Evolutionary conservation across 2,329 filamentous ascomycete species (phyloP).

Genomic region (Penicillium sp.): DNA sequence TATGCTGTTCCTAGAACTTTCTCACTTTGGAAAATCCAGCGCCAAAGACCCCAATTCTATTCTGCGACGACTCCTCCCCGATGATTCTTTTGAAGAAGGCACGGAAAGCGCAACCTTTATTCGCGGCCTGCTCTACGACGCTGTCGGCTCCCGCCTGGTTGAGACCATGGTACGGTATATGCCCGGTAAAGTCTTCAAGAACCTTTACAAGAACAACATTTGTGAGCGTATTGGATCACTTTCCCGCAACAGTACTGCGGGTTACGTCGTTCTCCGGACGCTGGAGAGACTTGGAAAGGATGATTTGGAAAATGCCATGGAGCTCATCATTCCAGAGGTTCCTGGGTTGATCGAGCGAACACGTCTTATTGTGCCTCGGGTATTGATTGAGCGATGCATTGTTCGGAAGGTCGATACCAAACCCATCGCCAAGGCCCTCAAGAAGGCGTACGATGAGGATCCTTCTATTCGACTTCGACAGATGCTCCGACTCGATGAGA

Average conservation of each 20-base stretch:
- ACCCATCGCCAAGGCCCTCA: slow-evolving; percentile 61
- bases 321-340: slow-evolving; percentile 73
- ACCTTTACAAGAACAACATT: slow-evolving; percentile 79
- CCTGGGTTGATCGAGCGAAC: slow-evolving; percentile 73
- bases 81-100: slow-evolving; percentile 73
- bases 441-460: slow-evolving; percentile 61
- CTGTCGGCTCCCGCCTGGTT: slow-evolving; percentile 84
- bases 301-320: slow-evolving; percentile 74
- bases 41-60: slow-evolving; percentile 70
- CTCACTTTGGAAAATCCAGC: slow-evolving; percentile 69
- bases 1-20: slow-evolving; percentile 82
- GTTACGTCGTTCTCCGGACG: slow-evolving; percentile 82
- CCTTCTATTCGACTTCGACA: slow-evolving; percentile 58
- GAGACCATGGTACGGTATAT: slow-evolving; percentile 82
- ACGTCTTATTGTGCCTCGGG: slow-evolving; percentile 77
- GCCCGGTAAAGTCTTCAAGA: slow-evolving; percentile 89
- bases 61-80: slow-evolving; percentile 77
- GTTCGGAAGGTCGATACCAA: slow-evolving; percentile 65
- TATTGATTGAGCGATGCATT: slow-evolving; percentile 79
- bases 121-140: slow-evolving; percentile 84
- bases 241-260: slow-evolving; percentile 86
- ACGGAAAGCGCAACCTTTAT: slow-evolving; percentile 79
- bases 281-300: slow-evolving; percentile 85
- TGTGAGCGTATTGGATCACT: slow-evolving; percentile 78
- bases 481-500: slow-evolving; percentile 59